Percentiles rank a stretch among this genome's conserved stretches.
These are phyloP conservation scores for Neonectria neomacrospora DNA, from an alignment of 2,329 filamentous ascomycete genomes.

Conservation along the genomic window DNA sequence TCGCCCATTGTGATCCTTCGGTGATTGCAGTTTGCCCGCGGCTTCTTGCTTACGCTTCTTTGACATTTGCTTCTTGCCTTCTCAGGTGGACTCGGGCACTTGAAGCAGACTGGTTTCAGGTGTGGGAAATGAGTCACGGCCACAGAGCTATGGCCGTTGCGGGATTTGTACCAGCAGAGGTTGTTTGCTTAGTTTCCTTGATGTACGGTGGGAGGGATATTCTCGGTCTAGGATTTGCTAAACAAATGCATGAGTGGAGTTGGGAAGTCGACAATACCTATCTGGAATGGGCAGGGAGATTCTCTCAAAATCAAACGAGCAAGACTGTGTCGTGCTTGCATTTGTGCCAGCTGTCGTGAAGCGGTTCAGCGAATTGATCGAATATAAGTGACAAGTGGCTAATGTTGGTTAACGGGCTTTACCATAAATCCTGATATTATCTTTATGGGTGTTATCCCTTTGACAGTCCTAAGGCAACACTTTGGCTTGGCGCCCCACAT, in stretches of 20 bases:
- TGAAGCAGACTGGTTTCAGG: not conserved
- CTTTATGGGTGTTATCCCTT: slow-evolving; percentile 3
- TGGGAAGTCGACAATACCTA: not conserved
- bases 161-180: not conserved
- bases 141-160: not conserved
- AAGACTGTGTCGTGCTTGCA: not conserved
- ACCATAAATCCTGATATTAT: not conserved
- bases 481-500: too few species aligned
- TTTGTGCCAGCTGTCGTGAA: slow-evolving; percentile 17
- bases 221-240: not conserved
- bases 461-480: too few species aligned
- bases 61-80: not conserved
- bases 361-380: not conserved
- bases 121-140: not conserved
- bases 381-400: too few species aligned
- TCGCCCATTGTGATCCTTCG: slow-evolving; percentile 13
- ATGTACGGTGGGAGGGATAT: not conserved
- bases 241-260: not conserved
- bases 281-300: not conserved
- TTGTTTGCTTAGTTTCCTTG: not conserved
- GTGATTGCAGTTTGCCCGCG: slow-evolving; percentile 3
- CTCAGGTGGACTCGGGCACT: not conserved
- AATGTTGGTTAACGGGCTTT: slow-evolving; percentile 1
- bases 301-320: not conserved
- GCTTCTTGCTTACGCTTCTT: slow-evolving; percentile 2